Base-by-base conservation (phyloP, 805 yeast species). In the Teunomyces kruisii region DNA sequence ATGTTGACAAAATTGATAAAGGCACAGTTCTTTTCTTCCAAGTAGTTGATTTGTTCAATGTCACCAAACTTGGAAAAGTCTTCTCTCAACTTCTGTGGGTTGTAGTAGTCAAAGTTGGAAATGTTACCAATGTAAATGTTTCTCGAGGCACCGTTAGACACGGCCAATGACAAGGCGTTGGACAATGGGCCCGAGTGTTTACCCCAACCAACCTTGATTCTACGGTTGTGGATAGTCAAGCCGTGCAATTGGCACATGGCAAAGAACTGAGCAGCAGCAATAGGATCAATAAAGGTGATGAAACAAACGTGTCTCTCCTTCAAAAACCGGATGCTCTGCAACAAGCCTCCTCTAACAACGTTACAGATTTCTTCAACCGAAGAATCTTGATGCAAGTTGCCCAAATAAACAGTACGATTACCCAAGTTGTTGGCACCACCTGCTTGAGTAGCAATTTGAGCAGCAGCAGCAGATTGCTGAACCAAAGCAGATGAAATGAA, bases 181-280 rank as follows among this genome's bases (percentile, higher is more conserved):
- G 95, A 84, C 51, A 92, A 74, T 1, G 96, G 90, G 9, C 98
- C 98, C 5, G 96, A 84, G 61, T 92, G 97, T 66, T 89, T 91
- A 39, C 98, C 99, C 98, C 99, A 92, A 15, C 97, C 97, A 45
- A 92, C 90, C 63, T 88, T 88, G 53, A 92, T 85, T 57, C 91
- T 79, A 57, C 95, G 78, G 62, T 84, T 85, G 61, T 88, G 96
- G 48, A 92, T 86, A 14, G 90, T 80, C 48, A 92, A 73, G 1
- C 97, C 97, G 59, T 90, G 95, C 51, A 90, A 72, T 58, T 89
- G 90, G 53, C 96, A 84, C 87, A 88, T 84, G 7, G 97, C 97
- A 66, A 85, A 92, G 63, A 92, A 92, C 67, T 92, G 98, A 1
- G 97, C 97, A 0, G 98, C 98, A 2, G 97, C 96, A 43, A 92